Evolutionary conservation across 345 rosid species (phyloP).

Genomic region (Jatropha curcas): DNA sequence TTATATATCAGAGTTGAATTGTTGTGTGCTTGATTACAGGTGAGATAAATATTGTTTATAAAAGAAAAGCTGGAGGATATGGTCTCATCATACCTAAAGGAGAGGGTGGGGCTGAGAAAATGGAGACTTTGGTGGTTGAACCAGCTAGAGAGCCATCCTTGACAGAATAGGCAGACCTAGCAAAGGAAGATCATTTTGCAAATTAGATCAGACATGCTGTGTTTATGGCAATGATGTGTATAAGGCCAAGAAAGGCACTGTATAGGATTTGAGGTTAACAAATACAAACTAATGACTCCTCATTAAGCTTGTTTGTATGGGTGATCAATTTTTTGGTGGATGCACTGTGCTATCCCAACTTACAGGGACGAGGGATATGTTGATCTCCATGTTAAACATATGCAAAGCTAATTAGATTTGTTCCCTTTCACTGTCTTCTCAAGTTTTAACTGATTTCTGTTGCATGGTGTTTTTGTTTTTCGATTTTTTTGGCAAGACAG

Average conservation of each 20-base stretch:
- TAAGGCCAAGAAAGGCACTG: conserved; percentile 13
- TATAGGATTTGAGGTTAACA: conserved; percentile 3
- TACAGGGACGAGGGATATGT: neutral
- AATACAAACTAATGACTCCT: conserved; percentile 13
- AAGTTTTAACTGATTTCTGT: neutral
- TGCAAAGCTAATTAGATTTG: neutral
- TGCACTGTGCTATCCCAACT: conserved; percentile 8
- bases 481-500: too few relatives aligned
- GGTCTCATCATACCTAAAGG: conserved; percentile 85
- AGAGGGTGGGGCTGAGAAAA: conserved; percentile 51
- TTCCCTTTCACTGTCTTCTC: too few relatives aligned
- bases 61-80: conserved; percentile 83
- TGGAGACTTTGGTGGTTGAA: conserved; percentile 62
- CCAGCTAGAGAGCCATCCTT: conserved; percentile 52
- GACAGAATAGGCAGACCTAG: conserved; percentile 38
- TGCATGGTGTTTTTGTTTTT: too few relatives aligned
- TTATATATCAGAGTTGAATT: neutral
- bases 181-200: conserved; percentile 3
- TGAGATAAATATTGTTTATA: conserved; percentile 84
- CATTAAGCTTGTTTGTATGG: neutral
- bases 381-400: neutral
- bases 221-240: conserved; percentile 18
- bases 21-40: conserved; percentile 45
- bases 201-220: neutral
- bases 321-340: conserved; percentile 8